Conservation (phyloP, 148 eudicot species). For the Vaccinium macrocarpon region DNA sequence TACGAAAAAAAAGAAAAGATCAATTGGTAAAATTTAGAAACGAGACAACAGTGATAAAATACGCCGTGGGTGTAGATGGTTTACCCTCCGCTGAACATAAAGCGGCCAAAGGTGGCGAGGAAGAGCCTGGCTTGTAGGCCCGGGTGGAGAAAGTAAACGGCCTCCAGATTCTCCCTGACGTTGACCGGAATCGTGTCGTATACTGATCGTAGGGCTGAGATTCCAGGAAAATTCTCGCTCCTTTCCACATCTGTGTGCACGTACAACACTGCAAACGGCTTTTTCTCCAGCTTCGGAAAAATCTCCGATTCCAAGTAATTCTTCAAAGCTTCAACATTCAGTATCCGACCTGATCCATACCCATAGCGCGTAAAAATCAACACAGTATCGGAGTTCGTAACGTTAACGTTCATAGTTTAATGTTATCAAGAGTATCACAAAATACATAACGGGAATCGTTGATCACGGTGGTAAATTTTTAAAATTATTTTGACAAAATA, state of each 20-base stretch:
- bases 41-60: constrained; percentile 1
- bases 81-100: constrained; percentile 63
- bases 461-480: too few relatives aligned
- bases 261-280: constrained; percentile 48
- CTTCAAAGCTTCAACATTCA: constrained; percentile 48
- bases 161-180: constrained; percentile 42
- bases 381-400: too few relatives aligned
- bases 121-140: constrained; percentile 63
- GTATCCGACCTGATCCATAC: constrained; percentile 27
- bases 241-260: constrained; percentile 55
- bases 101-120: constrained; percentile 57
- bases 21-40: too few relatives aligned
- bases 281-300: constrained; percentile 38
- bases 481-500: too few relatives aligned
- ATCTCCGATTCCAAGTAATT: constrained; percentile 52
- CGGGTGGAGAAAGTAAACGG: constrained; percentile 62
- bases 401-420: too few relatives aligned
- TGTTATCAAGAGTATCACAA: too few relatives aligned
- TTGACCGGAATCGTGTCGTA: constrained; percentile 48
- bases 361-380: not conserved
- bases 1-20: too few relatives aligned
- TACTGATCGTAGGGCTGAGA: constrained; percentile 52
- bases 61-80: not conserved
- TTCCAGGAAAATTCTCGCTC: constrained; percentile 47
- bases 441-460: too few relatives aligned